Conservation (phyloP, 73 alveolate species). For the Tetrahymena thermophila region DNA sequence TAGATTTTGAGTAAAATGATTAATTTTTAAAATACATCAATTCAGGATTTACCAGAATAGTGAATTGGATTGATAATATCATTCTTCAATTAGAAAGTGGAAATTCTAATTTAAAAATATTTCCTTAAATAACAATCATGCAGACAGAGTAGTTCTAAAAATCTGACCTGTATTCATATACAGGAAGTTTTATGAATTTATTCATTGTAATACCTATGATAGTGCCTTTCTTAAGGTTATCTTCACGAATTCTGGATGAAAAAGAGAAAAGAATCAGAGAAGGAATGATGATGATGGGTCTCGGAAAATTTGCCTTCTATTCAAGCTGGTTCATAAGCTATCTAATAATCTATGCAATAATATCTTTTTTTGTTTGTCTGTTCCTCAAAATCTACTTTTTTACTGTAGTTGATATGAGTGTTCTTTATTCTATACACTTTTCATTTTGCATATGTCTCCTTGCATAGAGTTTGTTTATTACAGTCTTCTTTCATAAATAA, state of each 20-base stretch:
- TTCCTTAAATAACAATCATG: constrained; percentile 1
- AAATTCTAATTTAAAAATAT: background rate
- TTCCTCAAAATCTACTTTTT: constrained; percentile 50
- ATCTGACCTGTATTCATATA: background rate
- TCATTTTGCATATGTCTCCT: constrained; percentile 55
- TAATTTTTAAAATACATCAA: background rate
- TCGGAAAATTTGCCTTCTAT: constrained; percentile 83
- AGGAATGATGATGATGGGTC: constrained; percentile 98
- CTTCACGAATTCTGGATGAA: constrained; percentile 53
- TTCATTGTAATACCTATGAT: constrained; percentile 20
- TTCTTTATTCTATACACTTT: constrained; percentile 59
- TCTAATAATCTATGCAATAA: constrained; percentile 59
- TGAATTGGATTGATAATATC: constrained; percentile 17
- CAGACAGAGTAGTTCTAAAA: constrained; percentile 1
- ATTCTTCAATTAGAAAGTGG: constrained; percentile 7
- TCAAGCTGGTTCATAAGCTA: constrained; percentile 80
- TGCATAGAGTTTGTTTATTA: constrained; percentile 61
- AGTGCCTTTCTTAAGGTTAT: constrained; percentile 25
- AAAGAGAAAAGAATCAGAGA: constrained; percentile 93
- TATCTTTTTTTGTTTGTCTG: constrained; percentile 59
- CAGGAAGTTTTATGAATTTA: constrained; percentile 15
- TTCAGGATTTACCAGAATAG: constrained; percentile 21
- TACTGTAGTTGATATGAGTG: constrained; percentile 49
- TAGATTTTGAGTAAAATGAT: background rate
- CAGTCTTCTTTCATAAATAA: constrained; percentile 73